phyloP scores from a whole-genome alignment of 1,139 yeast genomes.

The Candida anutae region DNA sequence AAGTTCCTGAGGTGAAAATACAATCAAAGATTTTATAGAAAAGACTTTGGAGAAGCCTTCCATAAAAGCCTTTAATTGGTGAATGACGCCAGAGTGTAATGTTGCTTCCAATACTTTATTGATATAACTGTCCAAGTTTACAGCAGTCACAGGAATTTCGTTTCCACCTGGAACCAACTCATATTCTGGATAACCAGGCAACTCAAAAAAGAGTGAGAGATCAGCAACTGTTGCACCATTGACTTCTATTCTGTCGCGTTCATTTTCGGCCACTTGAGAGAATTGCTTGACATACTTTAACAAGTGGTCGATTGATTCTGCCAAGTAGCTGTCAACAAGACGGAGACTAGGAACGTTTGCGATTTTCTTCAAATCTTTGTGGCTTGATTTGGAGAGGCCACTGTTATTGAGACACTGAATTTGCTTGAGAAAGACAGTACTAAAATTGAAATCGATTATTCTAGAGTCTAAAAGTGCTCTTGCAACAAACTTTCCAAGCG shows the following conservation, averaged over 20 bases:
- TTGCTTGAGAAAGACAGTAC: constrained; percentile 57
- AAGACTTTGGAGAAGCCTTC: constrained; percentile 81
- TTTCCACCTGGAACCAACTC: constrained; percentile 54
- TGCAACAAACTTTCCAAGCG: constrained; percentile 79
- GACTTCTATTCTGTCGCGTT: constrained; percentile 20
- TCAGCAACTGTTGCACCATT: constrained; percentile 42
- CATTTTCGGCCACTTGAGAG: constrained; percentile 9
- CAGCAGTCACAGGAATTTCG: constrained; percentile 37
- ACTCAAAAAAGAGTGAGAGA: constrained; percentile 54
- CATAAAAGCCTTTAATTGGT: constrained; percentile 64
- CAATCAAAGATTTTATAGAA: constrained; percentile 64
- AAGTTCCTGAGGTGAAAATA: constrained; percentile 70
- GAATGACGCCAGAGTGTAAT: constrained; percentile 53
- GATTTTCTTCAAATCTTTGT: constrained; percentile 18
- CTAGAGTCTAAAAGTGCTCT: constrained; percentile 82
- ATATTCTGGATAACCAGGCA: constrained; percentile 70
- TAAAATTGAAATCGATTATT: constrained; percentile 76
- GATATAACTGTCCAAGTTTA: constrained; percentile 55
- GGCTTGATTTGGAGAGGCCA: constrained; percentile 6
- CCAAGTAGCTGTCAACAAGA: constrained; percentile 54
- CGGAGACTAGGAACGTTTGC: constrained; percentile 36
- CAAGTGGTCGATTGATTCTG: constrained; percentile 51
- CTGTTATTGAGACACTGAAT: constrained; percentile 16
- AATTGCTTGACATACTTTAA: constrained; percentile 32
- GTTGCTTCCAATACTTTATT: constrained; percentile 52